Evolutionary conservation across 75 land plant species (phyloP), one percentile per base, ranked within the genome.

Genomic region (Pinus tabuliformis): DNA sequence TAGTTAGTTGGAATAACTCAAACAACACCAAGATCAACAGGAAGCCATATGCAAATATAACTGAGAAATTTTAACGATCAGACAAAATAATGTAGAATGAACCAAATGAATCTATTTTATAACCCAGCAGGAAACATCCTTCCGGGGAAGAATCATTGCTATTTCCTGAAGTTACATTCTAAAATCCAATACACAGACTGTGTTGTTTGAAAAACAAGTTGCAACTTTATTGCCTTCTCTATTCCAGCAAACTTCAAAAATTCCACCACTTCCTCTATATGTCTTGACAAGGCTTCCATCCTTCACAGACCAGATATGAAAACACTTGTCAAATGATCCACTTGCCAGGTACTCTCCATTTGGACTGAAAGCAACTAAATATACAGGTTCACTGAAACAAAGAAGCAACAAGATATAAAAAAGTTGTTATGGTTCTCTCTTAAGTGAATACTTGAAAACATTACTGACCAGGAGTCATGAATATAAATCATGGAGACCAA

Each of bases 171-270:
- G 16, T 72, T 82, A 96, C 94, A 91, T 89, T 76, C 93, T 89
- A 84, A 91, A 90, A 78, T 96, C 95, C 72, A 96, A 77, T 20
- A 96, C 95, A 72, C 97, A 96, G 0, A 94, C 91, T 21, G 86
- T 89, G 81, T 89, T 92, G 81, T 92, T 92, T 45, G 93, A 88
- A 68, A 88, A 96, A 81, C 99, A 91, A 36, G 93, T 97, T 22
- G 99, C 99, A 42, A 96, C 93, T 81, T 90, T 96, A 76, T 96
- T 89, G 75, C 99, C 99, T 81, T 94, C 95, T 70, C 82, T 92
- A 80, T 96, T 96, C n/a, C 99, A 97, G 94, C 97, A 94, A 20
- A 96, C 99, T 78, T 94, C 97, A 87, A 94, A 94, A 39, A 94
- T 94, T 70, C 97, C 97, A 21, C 97, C 97, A 72, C 88, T 85